Conservation (phyloP, 2,329 filamentous ascomycete species). For the Talaromyces sp. region DNA sequence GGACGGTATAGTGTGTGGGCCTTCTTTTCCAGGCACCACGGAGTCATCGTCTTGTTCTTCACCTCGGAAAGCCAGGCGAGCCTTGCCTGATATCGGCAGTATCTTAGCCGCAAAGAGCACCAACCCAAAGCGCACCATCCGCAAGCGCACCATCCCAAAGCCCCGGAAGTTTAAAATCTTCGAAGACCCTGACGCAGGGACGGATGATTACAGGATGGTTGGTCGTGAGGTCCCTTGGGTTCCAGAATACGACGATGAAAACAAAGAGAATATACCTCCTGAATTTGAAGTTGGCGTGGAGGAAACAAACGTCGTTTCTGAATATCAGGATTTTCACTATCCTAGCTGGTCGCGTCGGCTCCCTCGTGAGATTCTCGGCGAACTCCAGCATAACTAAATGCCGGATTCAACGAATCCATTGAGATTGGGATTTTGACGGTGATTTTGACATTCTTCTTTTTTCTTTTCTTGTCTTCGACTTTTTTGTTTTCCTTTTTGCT, state of each 20-base stretch:
- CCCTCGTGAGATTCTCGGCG: not conserved
- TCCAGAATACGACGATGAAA: not conserved
- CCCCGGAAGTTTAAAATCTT: not conserved
- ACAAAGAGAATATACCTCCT: conserved; percentile 4
- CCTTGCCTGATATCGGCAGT: not conserved
- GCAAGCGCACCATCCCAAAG: not conserved
- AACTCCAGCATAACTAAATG: conserved; percentile 2
- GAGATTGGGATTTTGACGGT: not conserved
- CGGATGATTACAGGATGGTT: not conserved
- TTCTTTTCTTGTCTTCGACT: not conserved
- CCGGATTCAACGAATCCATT: not conserved
- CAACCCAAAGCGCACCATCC: no score
- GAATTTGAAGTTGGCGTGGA: not conserved
- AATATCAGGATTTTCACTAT: not conserved
- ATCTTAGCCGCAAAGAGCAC: not conserved
- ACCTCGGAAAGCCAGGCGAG: not conserved
- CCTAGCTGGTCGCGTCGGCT: not conserved
- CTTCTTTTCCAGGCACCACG: not conserved
- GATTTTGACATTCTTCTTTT: not conserved
- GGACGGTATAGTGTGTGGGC: not conserved
- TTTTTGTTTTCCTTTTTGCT: not conserved
- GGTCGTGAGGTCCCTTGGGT: not conserved
- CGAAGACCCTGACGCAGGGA: not conserved
- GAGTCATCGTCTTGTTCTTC: not conserved
- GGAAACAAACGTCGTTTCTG: not conserved